Percentiles rank a stretch among this genome's conserved stretches.
These are phyloP conservation scores for Ceratorhiza oryzae-sativae DNA, from an alignment of 1,284 basidiomycete species.

Conservation along the genomic window DNA sequence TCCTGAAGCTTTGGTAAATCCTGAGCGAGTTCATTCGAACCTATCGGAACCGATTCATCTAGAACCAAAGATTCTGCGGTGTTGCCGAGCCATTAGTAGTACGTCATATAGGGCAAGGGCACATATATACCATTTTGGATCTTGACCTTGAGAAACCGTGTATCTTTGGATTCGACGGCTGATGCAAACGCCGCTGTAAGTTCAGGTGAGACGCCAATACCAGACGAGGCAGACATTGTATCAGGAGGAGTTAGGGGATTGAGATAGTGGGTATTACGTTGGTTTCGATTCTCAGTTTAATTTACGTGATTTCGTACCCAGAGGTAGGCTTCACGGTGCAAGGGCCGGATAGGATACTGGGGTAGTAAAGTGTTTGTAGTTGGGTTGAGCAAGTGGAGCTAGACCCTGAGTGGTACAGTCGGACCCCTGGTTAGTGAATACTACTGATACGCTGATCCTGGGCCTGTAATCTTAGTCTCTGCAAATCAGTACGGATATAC, in stretches of 20 bases:
- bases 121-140: conserved; percentile 69
- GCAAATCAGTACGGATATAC: too few relatives aligned
- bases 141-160: conserved; percentile 75
- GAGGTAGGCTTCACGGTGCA: neutral
- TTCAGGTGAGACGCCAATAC: conserved; percentile 51
- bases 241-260: neutral
- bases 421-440: too few relatives aligned
- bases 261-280: neutral
- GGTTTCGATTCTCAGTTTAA: too few relatives aligned
- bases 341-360: too few relatives aligned
- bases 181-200: conserved; percentile 59
- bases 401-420: conserved; percentile 6
- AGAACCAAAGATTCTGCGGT: conserved; percentile 69
- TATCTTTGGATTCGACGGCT: conserved; percentile 58
- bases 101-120: conserved; percentile 40
- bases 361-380: too few relatives aligned
- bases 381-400: neutral
- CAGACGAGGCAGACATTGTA: conserved; percentile 72
- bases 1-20: conserved; percentile 67
- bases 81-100: neutral
- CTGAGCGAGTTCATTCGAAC: conserved; percentile 59
- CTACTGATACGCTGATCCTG: too few relatives aligned
- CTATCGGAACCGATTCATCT: conserved; percentile 57
- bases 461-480: too few relatives aligned
- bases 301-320: too few relatives aligned